Evolutionary conservation across 495 filamentous ascomycete genomes (phyloP), one percentile per base, ranked within the genome.

Genomic region (Beverwykella pulmonaria): DNA sequence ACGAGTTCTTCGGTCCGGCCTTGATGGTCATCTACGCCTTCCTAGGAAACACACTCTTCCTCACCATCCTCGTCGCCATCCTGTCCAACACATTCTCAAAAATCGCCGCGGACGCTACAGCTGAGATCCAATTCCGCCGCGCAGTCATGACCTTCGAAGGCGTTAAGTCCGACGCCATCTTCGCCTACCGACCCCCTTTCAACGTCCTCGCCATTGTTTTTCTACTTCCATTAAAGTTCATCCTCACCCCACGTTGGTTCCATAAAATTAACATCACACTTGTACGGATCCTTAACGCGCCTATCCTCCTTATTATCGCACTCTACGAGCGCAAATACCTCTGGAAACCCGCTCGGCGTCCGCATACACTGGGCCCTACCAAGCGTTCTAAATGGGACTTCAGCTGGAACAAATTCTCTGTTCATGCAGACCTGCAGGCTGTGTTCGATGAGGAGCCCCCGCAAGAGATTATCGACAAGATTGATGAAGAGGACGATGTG

Each of bases 21-120:
- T 73, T 91, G 30, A 90, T 91, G 86, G 79, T 90, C 52, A 79
- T 85, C 12, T 91, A 90, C 67, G 84, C 88, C 12, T 89, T 90
- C 70, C 77, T 91, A 10, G 88, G 88, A 53, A 90, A 91, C 74
- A 91, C 88, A 0, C 81, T 91, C 61, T 90, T 91, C 77, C 80
- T 91, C 26, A 91, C 88, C 15, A 88, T 91, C 48, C 80, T 91
- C 2, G 88, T 91, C 1, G 88, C 88, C 19, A 90, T 90, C 83
- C 80, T 92, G 2, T 87, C 82, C 48, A 89, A 87, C 55, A 90
- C 88, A 0, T 92, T 90, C 67, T 79, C 83, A 57, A 87, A 81
- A 36, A 86, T 92, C 54, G 83, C 84, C 9, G 75, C 77, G 48
- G 88, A 90, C 64, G 84, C 87, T 0, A 83, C 82, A 0, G 86